Evolutionary conservation across 1,139 yeast species (phyloP), one percentile per base, ranked within the genome.

Genomic region (Sugiyamaella pinicola): DNA sequence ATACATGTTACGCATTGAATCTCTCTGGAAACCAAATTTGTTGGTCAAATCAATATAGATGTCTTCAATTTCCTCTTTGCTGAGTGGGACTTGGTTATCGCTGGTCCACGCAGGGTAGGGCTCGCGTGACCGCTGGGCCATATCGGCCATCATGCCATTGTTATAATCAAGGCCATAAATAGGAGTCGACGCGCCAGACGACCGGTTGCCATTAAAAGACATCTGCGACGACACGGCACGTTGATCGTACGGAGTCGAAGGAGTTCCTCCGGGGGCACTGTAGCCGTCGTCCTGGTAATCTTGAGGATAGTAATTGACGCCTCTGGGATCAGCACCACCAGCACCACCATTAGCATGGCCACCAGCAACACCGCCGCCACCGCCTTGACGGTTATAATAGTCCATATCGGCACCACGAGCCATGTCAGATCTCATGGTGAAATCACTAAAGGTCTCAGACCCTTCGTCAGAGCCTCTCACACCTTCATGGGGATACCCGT

Each of bases 31-130:
- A 59, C 99, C 99, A 73, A 95, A 90, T 72, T 87, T 86, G 73
- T 86, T 85, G 56, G 96, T 78, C 69, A 95, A 77, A 69, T 91
- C 96, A 66, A 87, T 85, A 71, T 93, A 93, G 53, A 93, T 84
- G 68, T 87, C 95, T 73, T 87, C 95, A 65, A 95, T 89, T 71
- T 89, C 96, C 69, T 89, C 96, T 63, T 88, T 82, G 61, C 85
- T 71, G 53, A 90, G 77, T 10, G 96, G 96, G 39, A 85, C 87
- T 70, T 87, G 93, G 56, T 87, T 85, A 67, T 90, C 98, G 45
- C 91, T 87, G 15, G 95, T 85, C 96, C 97, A 93, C 31, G 97
- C 96, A 45, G 96, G 96, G 69, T 91, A 93, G 38, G 96, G 96
- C 61, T 96, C 98, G 22, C 76, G 68, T 9, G 75, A 58, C 53